Percentiles rank a stretch among this genome's conserved stretches.
These are phyloP conservation scores for Penicillium subrubescens DNA, from an alignment of 495 filamentous ascomycete species.

Conservation along the genomic window DNA sequence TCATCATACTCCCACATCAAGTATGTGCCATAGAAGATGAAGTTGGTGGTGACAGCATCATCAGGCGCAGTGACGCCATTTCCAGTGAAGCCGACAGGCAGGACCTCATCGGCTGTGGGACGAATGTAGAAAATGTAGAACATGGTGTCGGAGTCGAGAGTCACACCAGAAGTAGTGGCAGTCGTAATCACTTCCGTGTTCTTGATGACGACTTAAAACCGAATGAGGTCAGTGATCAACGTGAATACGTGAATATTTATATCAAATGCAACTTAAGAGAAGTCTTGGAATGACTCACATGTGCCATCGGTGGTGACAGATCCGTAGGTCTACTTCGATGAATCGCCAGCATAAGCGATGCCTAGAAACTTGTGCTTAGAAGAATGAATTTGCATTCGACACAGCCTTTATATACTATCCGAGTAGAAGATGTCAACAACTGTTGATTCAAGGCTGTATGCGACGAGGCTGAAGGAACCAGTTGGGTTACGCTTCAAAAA, in stretches of 20 bases:
- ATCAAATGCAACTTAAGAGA: neutral
- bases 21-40: slow-evolving; percentile 27
- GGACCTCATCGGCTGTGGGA: slow-evolving; percentile 17
- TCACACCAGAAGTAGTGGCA: slow-evolving; percentile 22
- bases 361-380: slow-evolving; percentile 11
- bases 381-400: neutral
- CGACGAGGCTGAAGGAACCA: slow-evolving; percentile 22
- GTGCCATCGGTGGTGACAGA: slow-evolving; percentile 26
- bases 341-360: slow-evolving; percentile 28
- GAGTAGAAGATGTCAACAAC: slow-evolving; percentile 23
- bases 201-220: slow-evolving; percentile 13
- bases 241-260: neutral
- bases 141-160: slow-evolving; percentile 20
- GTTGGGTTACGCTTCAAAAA: slow-evolving; percentile 23
- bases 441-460: slow-evolving; percentile 13
- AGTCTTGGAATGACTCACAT: slow-evolving; percentile 14
- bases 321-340: slow-evolving; percentile 25
- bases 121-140: slow-evolving; percentile 30
- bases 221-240: neutral
- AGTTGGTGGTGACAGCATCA: slow-evolving; percentile 15
- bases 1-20: slow-evolving; percentile 23
- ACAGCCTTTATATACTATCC: slow-evolving; percentile 12
- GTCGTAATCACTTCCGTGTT: slow-evolving; percentile 18
- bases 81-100: slow-evolving; percentile 26
- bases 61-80: slow-evolving; percentile 16